Evolutionary conservation across 106 monocot species (phyloP).

Genomic region (Allium sativum): DNA sequence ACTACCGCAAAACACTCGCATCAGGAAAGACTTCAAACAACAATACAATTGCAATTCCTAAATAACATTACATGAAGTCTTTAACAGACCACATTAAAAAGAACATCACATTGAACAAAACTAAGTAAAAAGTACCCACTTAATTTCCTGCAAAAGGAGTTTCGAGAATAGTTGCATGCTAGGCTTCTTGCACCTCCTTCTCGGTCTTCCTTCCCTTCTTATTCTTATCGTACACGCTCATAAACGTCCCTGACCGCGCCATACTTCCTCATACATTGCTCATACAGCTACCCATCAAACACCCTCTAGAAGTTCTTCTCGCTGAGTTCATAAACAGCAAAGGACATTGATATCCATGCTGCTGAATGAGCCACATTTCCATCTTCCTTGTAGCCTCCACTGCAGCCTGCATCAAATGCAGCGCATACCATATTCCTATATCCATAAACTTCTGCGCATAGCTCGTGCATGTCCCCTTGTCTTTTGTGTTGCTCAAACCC

Average conservation of each 20-base stretch:
- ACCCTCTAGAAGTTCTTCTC: slow-evolving; percentile 38
- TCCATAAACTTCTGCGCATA: slow-evolving; percentile 29
- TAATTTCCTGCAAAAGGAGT: slow-evolving; percentile 5
- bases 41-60: no score
- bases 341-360: slow-evolving; percentile 19
- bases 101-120: no score
- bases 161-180: slow-evolving; percentile 19
- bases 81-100: no score
- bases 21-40: no score
- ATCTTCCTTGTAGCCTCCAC: slow-evolving; percentile 8
- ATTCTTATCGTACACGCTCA: slow-evolving; percentile 29
- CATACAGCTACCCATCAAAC: slow-evolving; percentile 27
- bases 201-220: slow-evolving; percentile 36
- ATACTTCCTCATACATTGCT: slow-evolving; percentile 25
- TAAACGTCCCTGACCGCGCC: slow-evolving; percentile 28
- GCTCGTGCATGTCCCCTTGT: slow-evolving; percentile 31
- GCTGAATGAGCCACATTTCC: slow-evolving; percentile 29
- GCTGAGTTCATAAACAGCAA: slow-evolving; percentile 26
- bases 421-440: slow-evolving; percentile 23
- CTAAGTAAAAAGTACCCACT: no score
- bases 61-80: no score
- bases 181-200: slow-evolving; percentile 29
- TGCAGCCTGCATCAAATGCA: slow-evolving; percentile 14
- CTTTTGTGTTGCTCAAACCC: slow-evolving; percentile 7
- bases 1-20: no score